phyloP scores from a whole-genome alignment of 768 basidiomycete species.

The Leccinellum albellum region DNA sequence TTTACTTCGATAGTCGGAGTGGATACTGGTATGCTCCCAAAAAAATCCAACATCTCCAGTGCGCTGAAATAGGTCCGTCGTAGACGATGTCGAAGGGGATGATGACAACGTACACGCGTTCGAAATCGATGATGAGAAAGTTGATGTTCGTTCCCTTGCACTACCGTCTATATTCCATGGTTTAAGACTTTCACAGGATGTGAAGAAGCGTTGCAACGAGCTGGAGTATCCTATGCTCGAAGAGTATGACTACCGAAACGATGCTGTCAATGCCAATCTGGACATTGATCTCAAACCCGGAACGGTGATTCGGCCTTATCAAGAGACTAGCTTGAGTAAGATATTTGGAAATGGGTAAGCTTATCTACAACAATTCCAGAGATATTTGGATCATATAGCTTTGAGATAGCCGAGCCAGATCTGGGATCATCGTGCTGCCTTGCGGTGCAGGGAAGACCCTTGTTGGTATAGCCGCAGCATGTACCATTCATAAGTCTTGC shows the following conservation, averaged over 20 bases:
- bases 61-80: not conserved
- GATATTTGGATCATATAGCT: slow-evolving; percentile 3
- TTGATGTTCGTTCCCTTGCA: slow-evolving; percentile 61
- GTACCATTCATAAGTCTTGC: slow-evolving; percentile 98
- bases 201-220: slow-evolving; percentile 95
- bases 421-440: slow-evolving; percentile 96
- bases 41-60: not conserved
- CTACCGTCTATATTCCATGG: not conserved
- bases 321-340: slow-evolving; percentile 96
- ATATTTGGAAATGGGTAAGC: slow-evolving; percentile 98
- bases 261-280: slow-evolving; percentile 91
- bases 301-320: slow-evolving; percentile 96
- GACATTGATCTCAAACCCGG: slow-evolving; percentile 98
- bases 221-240: slow-evolving; percentile 97
- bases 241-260: slow-evolving; percentile 98
- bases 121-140: slow-evolving; percentile 89
- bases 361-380: not conserved
- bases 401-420: slow-evolving; percentile 78
- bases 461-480: slow-evolving; percentile 97
- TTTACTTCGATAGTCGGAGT: slow-evolving; percentile 97
- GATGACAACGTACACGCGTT: slow-evolving; percentile 97
- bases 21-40: slow-evolving; percentile 61
- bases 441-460: slow-evolving; percentile 99
- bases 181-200: slow-evolving; percentile 53
- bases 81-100: slow-evolving; percentile 96